Conservation (phyloP, 495 filamentous ascomycete genomes). For the Lasiosphaeria miniovina region DNA sequence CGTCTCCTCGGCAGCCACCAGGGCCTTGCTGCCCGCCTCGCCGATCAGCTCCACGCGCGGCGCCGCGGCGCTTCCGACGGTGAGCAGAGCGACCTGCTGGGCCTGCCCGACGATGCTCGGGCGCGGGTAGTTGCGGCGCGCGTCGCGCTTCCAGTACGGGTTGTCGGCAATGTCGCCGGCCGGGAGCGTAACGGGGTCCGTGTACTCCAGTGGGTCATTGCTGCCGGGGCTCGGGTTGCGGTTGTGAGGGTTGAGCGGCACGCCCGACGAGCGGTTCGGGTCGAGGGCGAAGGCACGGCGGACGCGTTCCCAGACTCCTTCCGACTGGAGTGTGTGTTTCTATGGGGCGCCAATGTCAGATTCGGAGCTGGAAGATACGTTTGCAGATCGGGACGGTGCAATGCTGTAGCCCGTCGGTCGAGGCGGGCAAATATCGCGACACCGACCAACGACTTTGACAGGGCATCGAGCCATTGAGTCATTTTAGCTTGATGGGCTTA, state of each 20-base stretch:
- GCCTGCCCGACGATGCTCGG: constrained; percentile 77
- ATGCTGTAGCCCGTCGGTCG: background rate
- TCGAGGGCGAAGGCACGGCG: constrained; percentile 77
- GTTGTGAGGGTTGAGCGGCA: constrained; percentile 90
- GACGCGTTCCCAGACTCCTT: constrained; percentile 83
- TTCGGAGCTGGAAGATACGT: background rate
- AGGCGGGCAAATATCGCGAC: too few relatives aligned
- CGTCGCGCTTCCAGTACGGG: constrained; percentile 95
- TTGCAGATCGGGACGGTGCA: constrained; percentile 1
- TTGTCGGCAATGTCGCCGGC: constrained; percentile 95
- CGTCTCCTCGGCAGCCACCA: constrained; percentile 76
- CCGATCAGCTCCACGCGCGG: constrained; percentile 84
- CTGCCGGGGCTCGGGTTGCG: constrained; percentile 84
- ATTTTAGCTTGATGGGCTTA: constrained; percentile 18
- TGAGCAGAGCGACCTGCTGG: constrained; percentile 80
- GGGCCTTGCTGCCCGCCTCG: constrained; percentile 74
- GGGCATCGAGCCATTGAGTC: background rate
- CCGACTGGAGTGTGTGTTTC: constrained; percentile 98
- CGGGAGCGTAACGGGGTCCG: constrained; percentile 88
- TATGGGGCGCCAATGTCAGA: constrained; percentile 30
- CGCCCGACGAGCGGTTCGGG: constrained; percentile 82
- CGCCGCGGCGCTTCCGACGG: constrained; percentile 74
- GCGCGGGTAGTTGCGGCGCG: constrained; percentile 79
- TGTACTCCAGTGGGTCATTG: constrained; percentile 71
- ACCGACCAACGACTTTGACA: too few relatives aligned